Evolutionary conservation across 805 yeast genomes (phyloP).

Genomic region (Kuraishia ogatae): DNA sequence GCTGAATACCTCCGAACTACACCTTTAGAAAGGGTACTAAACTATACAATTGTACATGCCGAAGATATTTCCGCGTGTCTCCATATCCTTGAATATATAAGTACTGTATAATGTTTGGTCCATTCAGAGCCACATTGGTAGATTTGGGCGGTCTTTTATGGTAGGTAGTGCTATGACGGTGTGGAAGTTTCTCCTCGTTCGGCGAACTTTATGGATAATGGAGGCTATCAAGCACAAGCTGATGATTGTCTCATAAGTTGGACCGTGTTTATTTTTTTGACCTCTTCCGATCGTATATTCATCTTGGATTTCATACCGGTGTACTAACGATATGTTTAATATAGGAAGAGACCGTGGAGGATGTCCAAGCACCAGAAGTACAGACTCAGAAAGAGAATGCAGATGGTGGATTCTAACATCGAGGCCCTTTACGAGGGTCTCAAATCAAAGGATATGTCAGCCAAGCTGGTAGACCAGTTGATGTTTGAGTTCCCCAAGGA

Average conservation of each 20-base stretch:
- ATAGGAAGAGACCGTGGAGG: constrained; percentile 67
- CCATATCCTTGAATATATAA: neutral
- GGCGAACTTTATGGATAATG: too few species aligned
- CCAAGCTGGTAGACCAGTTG: constrained; percentile 26
- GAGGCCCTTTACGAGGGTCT: constrained; percentile 50
- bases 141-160: constrained; percentile 70
- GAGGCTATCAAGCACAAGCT: too few species aligned
- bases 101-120: constrained; percentile 49
- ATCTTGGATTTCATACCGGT: neutral
- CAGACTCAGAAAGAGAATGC: constrained; percentile 79
- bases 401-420: constrained; percentile 71
- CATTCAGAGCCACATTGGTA: constrained; percentile 53
- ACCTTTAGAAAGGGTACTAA: neutral
- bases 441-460: constrained; percentile 20
- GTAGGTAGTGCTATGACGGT: constrained; percentile 23
- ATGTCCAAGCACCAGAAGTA: constrained; percentile 74
- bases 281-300: neutral
- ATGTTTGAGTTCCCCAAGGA: constrained; percentile 64
- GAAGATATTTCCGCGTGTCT: too few species aligned
- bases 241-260: too few species aligned
- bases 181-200: neutral
- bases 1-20: neutral
- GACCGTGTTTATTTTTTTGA: too few species aligned
- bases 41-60: neutral
- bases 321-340: constrained; percentile 5